Evolutionary conservation across 2,329 filamentous ascomycete genomes (phyloP).

Genomic region (Neofusicoccum cordaticola): DNA sequence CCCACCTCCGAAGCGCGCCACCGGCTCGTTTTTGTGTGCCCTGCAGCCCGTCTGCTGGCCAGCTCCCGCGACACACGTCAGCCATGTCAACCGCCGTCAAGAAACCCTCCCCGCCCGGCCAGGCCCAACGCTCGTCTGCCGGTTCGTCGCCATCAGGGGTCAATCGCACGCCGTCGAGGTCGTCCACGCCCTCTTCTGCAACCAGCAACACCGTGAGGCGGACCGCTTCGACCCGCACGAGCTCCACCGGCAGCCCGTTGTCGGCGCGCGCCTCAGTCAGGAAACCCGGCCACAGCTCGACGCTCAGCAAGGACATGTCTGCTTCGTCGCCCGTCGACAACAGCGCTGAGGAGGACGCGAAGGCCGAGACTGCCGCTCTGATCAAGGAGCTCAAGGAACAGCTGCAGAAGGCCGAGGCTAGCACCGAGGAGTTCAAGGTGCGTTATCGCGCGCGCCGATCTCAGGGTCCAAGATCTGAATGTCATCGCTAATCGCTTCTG

Average conservation of each 20-base stretch:
- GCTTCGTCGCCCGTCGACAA: slow-evolving; percentile 17
- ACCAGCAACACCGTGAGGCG: slow-evolving; percentile 14
- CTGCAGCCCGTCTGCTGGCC: slow-evolving; percentile 1
- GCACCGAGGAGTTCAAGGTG: slow-evolving; percentile 64
- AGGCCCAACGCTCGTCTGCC: slow-evolving; percentile 26
- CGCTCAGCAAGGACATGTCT: slow-evolving; percentile 29
- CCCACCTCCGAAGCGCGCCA: background rate
- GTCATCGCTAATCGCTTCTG: background rate
- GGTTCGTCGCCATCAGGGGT: slow-evolving; percentile 30
- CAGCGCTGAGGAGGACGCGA: slow-evolving; percentile 59
- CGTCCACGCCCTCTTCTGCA: slow-evolving; percentile 19
- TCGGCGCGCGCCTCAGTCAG: slow-evolving; percentile 39
- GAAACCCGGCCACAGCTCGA: slow-evolving; percentile 34
- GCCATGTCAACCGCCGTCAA: slow-evolving; percentile 35
- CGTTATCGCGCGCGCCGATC: background rate
- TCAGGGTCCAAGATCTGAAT: background rate
- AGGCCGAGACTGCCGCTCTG: slow-evolving; percentile 73
- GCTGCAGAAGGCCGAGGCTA: slow-evolving; percentile 73
- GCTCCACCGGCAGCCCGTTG: slow-evolving; percentile 32
- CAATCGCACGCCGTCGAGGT: slow-evolving; percentile 31
- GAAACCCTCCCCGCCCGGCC: slow-evolving; percentile 35
- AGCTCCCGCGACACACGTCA: slow-evolving; percentile 6
- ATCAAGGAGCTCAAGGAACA: slow-evolving; percentile 83
- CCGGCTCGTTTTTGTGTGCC: slow-evolving; percentile 6
- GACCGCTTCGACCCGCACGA: slow-evolving; percentile 16